These are phyloP conservation scores for Paraurostyla sp. DNA, from an alignment of 73 alveolate species.

Conservation along the genomic window DNA sequence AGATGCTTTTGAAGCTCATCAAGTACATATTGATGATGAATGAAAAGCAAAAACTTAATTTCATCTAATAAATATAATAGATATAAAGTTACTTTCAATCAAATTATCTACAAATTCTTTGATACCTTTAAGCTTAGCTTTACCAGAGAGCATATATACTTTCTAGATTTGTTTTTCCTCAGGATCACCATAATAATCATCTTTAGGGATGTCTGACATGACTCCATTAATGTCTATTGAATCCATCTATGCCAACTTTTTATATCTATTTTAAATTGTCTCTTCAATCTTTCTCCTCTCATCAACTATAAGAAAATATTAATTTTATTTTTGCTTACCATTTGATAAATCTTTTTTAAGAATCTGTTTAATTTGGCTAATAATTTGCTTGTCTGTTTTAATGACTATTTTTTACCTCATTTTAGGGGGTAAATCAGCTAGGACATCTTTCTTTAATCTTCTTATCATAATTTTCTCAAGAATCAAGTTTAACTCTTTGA, in stretches of 20 bases:
- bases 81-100: slow-evolving; percentile 71
- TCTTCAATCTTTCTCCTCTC: slow-evolving; percentile 59
- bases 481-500: slow-evolving; percentile 88
- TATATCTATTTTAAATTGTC: slow-evolving; percentile 14
- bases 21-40: slow-evolving; percentile 91
- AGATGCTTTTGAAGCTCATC: slow-evolving; percentile 88
- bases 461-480: slow-evolving; percentile 92
- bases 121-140: slow-evolving; percentile 91
- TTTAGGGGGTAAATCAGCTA: slow-evolving; percentile 93
- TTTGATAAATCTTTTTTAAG: slow-evolving; percentile 42
- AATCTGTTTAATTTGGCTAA: slow-evolving; percentile 75
- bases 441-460: slow-evolving; percentile 95
- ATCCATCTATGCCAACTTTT: neutral
- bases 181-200: slow-evolving; percentile 68
- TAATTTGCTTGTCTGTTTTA: slow-evolving; percentile 73
- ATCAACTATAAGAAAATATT: neutral
- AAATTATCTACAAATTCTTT: slow-evolving; percentile 86
- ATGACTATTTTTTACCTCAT: slow-evolving; percentile 90
- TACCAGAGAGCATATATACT: slow-evolving; percentile 90
- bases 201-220: slow-evolving; percentile 41
- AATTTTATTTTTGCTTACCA: neutral
- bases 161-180: slow-evolving; percentile 77
- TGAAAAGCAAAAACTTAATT: slow-evolving; percentile 92
- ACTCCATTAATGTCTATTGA: slow-evolving; percentile 10
- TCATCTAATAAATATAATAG: slow-evolving; percentile 54